A percentile compares a stretch with the other conserved stretches of the same genome.
Conservation (phyloP, 1,284 basidiomycete genomes). For the Rhodotorula sp. region DNA sequence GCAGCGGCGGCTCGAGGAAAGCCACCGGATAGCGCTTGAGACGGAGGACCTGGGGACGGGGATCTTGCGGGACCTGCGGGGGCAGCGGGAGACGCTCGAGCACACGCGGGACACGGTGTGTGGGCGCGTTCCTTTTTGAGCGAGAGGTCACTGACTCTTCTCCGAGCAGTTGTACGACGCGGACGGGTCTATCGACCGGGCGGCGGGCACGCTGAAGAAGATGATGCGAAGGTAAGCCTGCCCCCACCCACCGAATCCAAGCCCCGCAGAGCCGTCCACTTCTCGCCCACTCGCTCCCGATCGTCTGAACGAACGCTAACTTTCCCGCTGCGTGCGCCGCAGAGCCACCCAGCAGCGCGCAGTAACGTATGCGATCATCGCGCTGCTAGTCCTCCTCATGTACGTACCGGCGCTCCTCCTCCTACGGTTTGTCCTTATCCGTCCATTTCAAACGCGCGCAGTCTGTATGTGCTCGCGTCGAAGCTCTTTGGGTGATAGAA, state of each 20-base stretch:
- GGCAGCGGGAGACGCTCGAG: slow-evolving; percentile 93
- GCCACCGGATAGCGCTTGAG: slow-evolving; percentile 89
- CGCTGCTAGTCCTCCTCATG: slow-evolving; percentile 47
- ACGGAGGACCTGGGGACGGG: slow-evolving; percentile 94
- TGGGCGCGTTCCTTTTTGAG: not conserved
- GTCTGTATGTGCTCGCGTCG: slow-evolving; percentile 41
- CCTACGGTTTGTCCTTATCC: too few relatives aligned
- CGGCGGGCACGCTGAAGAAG: slow-evolving; percentile 61
- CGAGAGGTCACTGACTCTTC: slow-evolving; percentile 35
- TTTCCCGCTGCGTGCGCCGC: not conserved
- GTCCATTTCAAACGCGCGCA: not conserved
- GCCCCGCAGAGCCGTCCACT: not conserved
- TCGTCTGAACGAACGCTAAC: slow-evolving; percentile 6
- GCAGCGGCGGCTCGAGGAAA: slow-evolving; percentile 75
- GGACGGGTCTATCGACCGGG: slow-evolving; percentile 61
- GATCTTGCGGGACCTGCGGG: slow-evolving; percentile 80
- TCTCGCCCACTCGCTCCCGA: not conserved
- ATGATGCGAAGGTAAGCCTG: slow-evolving; percentile 62
- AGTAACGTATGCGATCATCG: slow-evolving; percentile 47
- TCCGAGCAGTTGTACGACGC: slow-evolving; percentile 57
- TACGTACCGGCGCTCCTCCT: slow-evolving; percentile 7
- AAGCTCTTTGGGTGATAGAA: slow-evolving; percentile 31
- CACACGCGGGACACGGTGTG: slow-evolving; percentile 84
- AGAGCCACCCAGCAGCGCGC: slow-evolving; percentile 48
- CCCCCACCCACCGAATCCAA: not conserved